Conservation (phyloP, 2,329 filamentous ascomycete genomes). For the Nemania sp. region DNA sequence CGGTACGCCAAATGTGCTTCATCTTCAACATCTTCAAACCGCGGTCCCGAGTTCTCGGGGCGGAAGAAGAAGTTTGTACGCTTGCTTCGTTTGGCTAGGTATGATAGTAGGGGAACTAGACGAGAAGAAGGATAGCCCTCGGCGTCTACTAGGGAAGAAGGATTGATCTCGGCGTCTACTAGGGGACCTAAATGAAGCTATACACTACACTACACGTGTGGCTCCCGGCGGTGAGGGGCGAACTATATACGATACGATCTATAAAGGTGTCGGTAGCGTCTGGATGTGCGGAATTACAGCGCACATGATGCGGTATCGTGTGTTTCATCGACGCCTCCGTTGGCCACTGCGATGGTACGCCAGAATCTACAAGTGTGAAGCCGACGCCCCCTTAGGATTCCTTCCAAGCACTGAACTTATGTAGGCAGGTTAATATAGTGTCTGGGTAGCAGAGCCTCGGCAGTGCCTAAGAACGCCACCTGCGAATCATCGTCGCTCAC, state of each 20-base stretch:
- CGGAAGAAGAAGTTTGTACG: neutral
- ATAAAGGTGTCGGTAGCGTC: neutral
- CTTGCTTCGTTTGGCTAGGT: neutral
- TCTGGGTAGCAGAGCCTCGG: too few relatives aligned
- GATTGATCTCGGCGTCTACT: too few relatives aligned
- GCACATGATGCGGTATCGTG: neutral
- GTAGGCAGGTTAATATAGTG: too few relatives aligned
- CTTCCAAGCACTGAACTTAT: neutral
- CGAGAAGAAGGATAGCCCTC: neutral
- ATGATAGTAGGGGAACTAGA: neutral
- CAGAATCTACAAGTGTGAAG: too few relatives aligned
- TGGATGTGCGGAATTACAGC: neutral
- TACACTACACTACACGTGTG: too few relatives aligned
- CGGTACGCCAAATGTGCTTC: too few relatives aligned
- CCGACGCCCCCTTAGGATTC: neutral
- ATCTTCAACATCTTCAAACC: neutral
- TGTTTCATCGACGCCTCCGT: slow-evolving; percentile 10
- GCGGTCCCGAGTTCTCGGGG: neutral
- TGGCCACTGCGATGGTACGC: neutral
- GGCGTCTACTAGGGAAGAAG: neutral
- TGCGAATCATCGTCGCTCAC: neutral
- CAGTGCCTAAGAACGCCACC: neutral
- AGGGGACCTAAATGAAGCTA: neutral
- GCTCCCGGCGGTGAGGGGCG: neutral
- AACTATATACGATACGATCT: neutral